Evolutionary conservation across 495 filamentous ascomycete species (phyloP), one percentile per base, ranked within the genome.

Genomic region (Xanthoparmelia taractica): DNA sequence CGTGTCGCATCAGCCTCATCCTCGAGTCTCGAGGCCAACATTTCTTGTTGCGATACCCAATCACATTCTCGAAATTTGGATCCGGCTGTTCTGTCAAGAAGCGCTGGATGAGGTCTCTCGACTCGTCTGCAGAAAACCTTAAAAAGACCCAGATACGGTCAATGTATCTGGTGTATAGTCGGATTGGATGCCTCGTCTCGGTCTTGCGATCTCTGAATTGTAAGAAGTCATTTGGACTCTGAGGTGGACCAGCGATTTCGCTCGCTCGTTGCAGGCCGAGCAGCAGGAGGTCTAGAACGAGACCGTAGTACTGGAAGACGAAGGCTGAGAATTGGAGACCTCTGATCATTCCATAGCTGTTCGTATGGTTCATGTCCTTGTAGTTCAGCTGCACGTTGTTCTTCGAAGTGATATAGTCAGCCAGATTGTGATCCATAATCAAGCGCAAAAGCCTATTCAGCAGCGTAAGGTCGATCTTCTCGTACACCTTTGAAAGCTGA

Each of bases 361-460:
- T 99, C 60, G 93, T 95, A 72, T 99, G 95, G 70, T 96, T 97
- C 95, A 99, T 99, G 70, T 99, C 95, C 78, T 99, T 99, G 77
- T 99, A 99, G 67, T 93, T 97, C 61, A 99, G 82, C 69, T 97
- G 92, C 20, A 99, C 95, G 71, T 99, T 99, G 78, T 99, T 99
- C 83, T 99, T 99, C 7, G 92, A 91, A 15, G 92, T 96, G 73
- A 99, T 99, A 75, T 99, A 99, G 73, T 99, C 95, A 8, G 95
- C 95, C 71, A 99, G 75, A 75, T 99, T 99, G 80, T 97, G 95
- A 69, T 99, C 95, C 95, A 99, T 99, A 73, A 99, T 96, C 68
- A 99, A 77, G 37, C 95, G 84, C 54, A 97, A 80, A 48, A 99
- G 80, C 58, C 93, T 87, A 77, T 99, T 97, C 64, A 99, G 80